Evolutionary conservation across 1,284 basidiomycete species (phyloP).

Genomic region (Puccinia horiana): DNA sequence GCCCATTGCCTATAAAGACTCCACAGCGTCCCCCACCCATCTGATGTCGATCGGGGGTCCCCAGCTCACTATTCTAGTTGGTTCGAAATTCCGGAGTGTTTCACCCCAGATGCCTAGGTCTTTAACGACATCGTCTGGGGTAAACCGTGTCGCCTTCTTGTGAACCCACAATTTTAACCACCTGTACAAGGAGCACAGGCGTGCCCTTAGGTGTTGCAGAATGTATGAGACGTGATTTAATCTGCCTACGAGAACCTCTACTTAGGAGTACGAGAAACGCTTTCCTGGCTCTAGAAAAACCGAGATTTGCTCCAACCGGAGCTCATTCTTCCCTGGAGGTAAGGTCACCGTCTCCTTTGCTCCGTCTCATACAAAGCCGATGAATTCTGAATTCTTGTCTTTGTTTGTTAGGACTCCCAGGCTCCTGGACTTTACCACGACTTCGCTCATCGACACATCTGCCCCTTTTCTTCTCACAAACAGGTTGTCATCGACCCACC

Average conservation of each 20-base stretch:
- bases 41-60: neutral
- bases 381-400: no score
- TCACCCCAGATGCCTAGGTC: neutral
- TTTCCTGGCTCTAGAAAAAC: neutral
- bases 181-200: neutral
- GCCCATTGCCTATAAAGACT: no score
- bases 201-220: neutral
- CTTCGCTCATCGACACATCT: no score
- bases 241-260: neutral
- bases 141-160: neutral
- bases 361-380: neutral
- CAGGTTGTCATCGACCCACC: no score
- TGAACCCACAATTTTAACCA: neutral
- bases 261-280: neutral
- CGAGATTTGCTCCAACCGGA: neutral
- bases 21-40: no score
- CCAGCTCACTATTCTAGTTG: neutral
- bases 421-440: no score
- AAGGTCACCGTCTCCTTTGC: neutral
- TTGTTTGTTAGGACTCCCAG: no score
- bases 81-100: neutral
- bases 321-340: neutral
- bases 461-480: no score
- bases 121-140: neutral
- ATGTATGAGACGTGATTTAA: neutral